These are phyloP conservation scores for Arxiozyma telluris DNA, from an alignment of 1,139 yeast genomes.

Conservation along the genomic window DNA sequence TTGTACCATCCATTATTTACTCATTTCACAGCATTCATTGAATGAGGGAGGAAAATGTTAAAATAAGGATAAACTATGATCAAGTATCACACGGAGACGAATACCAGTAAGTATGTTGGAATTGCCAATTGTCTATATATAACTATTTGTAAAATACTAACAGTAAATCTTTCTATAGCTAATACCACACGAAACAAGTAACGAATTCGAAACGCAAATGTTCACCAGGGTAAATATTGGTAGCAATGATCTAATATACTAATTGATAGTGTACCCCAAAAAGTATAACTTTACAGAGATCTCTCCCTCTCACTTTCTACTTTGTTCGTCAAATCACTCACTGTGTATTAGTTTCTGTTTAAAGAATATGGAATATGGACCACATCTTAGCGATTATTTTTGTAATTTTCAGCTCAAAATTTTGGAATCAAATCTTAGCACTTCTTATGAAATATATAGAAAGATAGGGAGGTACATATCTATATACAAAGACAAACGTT, in stretches of 20 bases:
- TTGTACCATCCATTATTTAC: slow-evolving; percentile 13
- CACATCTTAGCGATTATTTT: no score
- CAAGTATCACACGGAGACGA: background rate
- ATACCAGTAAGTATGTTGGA: no score
- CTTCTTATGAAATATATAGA: no score
- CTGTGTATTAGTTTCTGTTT: no score
- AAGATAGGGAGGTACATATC: background rate
- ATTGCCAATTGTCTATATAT: background rate
- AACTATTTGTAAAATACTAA: no score
- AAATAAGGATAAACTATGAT: background rate
- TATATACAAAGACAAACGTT: background rate
- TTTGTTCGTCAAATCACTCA: no score
- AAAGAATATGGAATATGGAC: no score
- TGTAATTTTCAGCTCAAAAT: background rate
- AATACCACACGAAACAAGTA: background rate
- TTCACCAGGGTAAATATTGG: background rate
- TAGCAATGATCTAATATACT: background rate
- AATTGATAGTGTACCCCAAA: background rate
- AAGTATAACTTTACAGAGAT: background rate
- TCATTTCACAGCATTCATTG: background rate
- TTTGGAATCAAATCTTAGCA: no score
- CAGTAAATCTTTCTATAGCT: background rate
- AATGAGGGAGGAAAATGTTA: background rate
- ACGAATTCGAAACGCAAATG: background rate
- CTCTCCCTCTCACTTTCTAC: background rate